Evolutionary conservation across 306 rosid genomes (phyloP), one percentile per base, ranked within the genome.

Genomic region (Prunus mume): DNA sequence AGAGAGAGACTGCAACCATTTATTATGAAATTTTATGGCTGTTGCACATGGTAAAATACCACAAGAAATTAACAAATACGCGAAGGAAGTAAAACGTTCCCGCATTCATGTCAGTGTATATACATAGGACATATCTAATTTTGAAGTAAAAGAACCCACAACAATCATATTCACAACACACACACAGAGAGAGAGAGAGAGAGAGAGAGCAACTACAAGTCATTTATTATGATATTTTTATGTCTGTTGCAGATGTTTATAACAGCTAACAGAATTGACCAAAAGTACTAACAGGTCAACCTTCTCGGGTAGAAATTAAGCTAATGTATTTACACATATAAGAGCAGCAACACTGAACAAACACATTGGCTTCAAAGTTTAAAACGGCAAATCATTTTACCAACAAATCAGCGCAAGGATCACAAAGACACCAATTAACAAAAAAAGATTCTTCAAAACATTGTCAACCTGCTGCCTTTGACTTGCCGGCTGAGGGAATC

Each of bases 401-500:
- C 86, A 88, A 79, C 87, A 90, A 66, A 95, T 78, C 61, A 95
- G 82, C 1, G 97, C 95, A 60, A 93, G 70, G 65, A 96, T 85
- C 58, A 92, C 90, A 56, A 92, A 84, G 6, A 83, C 67, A 19
- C 97, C 97, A 80, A 93, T 85, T 74, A 92, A 79, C 86, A 95
- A 62, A 79, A 92, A 77, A 27, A 92, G 79, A 76, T 92, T 90
- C 95, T 95, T 95, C 88, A 92, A 78, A 55, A 89, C 83, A 69
- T 75, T 89, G 77, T 96, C 98, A 24, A 87, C 96, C 75, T 86
- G 88, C 76, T 84, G 89, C 78, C 90, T 90, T 55, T 86, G 90
- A 61, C 65, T 83, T 0, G 70, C 68, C 1, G 88, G 86, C 58
- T 80, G 97, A 9, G 85, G 75, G 78, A 84, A 87, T 9, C 87